Percentiles rank a stretch among this genome's conserved stretches.
Evolutionary conservation across 1,284 basidiomycete genomes (phyloP).

Genomic region (Boletus calvinii): DNA sequence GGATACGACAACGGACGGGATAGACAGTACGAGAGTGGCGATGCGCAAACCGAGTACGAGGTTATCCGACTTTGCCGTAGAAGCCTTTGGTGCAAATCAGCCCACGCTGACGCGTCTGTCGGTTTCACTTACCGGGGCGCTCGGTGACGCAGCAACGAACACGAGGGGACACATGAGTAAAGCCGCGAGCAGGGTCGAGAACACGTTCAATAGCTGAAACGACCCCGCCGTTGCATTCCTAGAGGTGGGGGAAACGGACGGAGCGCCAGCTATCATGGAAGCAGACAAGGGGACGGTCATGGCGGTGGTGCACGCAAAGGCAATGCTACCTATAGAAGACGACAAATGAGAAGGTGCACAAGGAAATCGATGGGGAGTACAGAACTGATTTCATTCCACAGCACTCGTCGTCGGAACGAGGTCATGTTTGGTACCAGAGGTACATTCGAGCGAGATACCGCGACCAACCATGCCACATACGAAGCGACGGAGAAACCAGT

Average conservation of each 20-base stretch:
- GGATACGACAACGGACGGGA: constrained; percentile 60
- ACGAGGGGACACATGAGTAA: constrained; percentile 57
- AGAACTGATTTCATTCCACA: constrained; percentile 65
- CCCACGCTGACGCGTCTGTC: background rate
- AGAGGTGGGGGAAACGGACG: constrained; percentile 36
- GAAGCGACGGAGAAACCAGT: constrained; percentile 57
- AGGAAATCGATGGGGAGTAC: constrained; percentile 28
- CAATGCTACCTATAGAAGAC: constrained; percentile 39
- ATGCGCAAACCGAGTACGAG: constrained; percentile 47
- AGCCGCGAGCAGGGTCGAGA: constrained; percentile 49
- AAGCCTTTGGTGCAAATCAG: constrained; percentile 25
- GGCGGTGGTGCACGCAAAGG: constrained; percentile 64
- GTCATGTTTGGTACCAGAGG: constrained; percentile 36
- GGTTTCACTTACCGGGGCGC: constrained; percentile 38
- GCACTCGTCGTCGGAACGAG: constrained; percentile 43
- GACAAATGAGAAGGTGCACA: constrained; percentile 7
- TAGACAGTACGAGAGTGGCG: constrained; percentile 54
- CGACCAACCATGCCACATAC: constrained; percentile 59
- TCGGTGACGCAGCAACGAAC: constrained; percentile 48
- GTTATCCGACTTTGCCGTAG: constrained; percentile 28
- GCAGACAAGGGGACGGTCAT: constrained; percentile 64
- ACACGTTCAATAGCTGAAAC: constrained; percentile 55
- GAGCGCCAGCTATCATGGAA: constrained; percentile 47
- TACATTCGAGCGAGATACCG: constrained; percentile 47
- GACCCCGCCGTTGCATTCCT: constrained; percentile 52